Evolutionary conservation across 805 yeast genomes (phyloP), one percentile per base, ranked within the genome.

Genomic region (Metschnikowia reukaufii): DNA sequence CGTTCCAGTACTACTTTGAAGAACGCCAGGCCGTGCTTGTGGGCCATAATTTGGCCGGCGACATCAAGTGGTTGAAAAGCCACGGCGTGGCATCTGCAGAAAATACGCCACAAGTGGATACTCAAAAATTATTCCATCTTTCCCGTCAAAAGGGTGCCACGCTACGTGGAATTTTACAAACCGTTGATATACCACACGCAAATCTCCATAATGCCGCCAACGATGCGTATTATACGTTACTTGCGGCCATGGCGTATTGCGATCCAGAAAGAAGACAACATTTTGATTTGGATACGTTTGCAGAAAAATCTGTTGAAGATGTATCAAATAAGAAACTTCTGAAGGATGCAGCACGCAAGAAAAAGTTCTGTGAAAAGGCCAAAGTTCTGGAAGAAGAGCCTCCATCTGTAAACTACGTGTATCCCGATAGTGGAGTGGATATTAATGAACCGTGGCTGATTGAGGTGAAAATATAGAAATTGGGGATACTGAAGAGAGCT

Each of bases 181-280:
- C 47, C 9, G 42, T 53, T 29, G 56, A 48, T 2, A 54, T 62
- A 17, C 62, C 64, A 8, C 62, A 61, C 27, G 60, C 59, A n/a
- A 46, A 54, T 21, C 57, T 62, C 31, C 66, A 62, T 42, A 62
- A 62, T 39, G 66, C 66, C 1, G 65, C 61, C 39, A 62, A 62
- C 49, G 66, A 62, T 40, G 64, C 66, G 10, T 62, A 62, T 49
- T 62, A 58, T 44, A 61, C 66, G 13, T 43, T 62, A 12, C 44
- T 60, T 20, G 66, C 64, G 18, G 64, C 62, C 12, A 37, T 62
- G 47, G 52, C 54, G 15, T 55, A 51, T 33, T 55, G 61, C 29
- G 66, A 62, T 39, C 66, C 66, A 3, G 49, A 44, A 13, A 51
- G 47, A 4, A 44, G 66, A 4, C 36, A 23, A n/a, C 41, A 44